phyloP scores from a whole-genome alignment of 257 asterid species.

The Rauvolfia tetraphylla region DNA sequence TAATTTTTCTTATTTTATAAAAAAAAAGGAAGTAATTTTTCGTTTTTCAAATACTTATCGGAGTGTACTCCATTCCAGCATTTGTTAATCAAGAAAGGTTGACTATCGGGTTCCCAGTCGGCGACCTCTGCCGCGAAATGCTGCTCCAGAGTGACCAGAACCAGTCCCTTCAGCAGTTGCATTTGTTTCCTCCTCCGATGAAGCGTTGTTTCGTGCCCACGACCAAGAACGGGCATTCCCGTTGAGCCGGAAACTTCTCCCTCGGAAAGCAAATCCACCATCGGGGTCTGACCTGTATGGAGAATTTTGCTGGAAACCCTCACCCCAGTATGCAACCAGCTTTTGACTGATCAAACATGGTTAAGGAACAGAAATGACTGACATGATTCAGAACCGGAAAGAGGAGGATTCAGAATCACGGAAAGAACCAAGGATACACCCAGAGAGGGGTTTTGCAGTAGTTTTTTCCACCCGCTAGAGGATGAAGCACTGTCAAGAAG shows the following conservation, averaged over 20 bases:
- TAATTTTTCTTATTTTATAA: too few species aligned
- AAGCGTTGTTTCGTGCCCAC: slow-evolving; percentile 2
- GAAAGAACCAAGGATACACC: slow-evolving; percentile 44
- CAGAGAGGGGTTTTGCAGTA: slow-evolving; percentile 45
- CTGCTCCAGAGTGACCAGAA: slow-evolving; percentile 14
- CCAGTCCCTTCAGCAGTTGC: background rate
- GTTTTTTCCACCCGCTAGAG: slow-evolving; percentile 39
- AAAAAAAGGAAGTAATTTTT: too few species aligned
- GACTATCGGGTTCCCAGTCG: slow-evolving; percentile 34
- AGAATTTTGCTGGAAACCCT: slow-evolving; percentile 42
- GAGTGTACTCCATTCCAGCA: too few species aligned
- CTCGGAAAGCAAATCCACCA: slow-evolving; percentile 33
- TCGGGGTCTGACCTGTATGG: slow-evolving; percentile 33
- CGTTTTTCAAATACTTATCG: background rate
- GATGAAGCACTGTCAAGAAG: slow-evolving; percentile 54
- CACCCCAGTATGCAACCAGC: slow-evolving; percentile 51
- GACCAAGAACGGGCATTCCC: slow-evolving; percentile 21
- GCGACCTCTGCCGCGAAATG: slow-evolving; percentile 41
- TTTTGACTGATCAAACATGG: slow-evolving; percentile 29
- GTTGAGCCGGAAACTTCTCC: slow-evolving; percentile 35
- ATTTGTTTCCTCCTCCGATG: slow-evolving; percentile 16
- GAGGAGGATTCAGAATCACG: background rate
- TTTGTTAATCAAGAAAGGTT: background rate
- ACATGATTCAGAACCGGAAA: background rate
- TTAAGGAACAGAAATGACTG: slow-evolving; percentile 19